Conservation (phyloP, 495 filamentous ascomycete genomes). For the Delitschia confertaspora region DNA sequence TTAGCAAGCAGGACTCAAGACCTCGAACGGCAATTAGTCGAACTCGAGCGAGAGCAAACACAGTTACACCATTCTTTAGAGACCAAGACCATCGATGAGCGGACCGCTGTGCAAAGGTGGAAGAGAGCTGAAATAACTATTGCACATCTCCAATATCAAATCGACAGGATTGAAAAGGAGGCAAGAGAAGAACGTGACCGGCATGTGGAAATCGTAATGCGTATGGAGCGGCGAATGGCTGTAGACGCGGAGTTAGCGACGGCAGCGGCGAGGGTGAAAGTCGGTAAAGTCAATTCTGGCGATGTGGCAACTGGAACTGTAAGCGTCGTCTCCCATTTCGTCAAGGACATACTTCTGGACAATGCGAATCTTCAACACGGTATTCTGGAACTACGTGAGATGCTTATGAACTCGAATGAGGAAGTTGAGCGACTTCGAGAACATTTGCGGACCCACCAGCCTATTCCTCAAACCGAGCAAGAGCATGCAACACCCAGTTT, state of each 20-base stretch:
- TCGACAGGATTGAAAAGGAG: slow-evolving; percentile 83
- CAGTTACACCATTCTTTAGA: slow-evolving; percentile 57
- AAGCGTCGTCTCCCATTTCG: slow-evolving; percentile 82
- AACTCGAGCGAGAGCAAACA: slow-evolving; percentile 73
- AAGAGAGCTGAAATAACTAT: slow-evolving; percentile 69
- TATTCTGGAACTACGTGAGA: slow-evolving; percentile 80
- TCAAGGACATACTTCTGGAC: slow-evolving; percentile 89
- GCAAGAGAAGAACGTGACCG: slow-evolving; percentile 71
- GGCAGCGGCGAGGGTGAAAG: slow-evolving; percentile 68
- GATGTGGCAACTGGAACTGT: slow-evolving; percentile 45
- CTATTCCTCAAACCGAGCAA: slow-evolving; percentile 40
- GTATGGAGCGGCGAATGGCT: slow-evolving; percentile 65
- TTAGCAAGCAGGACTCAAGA: slow-evolving; percentile 65
- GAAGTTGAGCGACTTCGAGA: slow-evolving; percentile 82
- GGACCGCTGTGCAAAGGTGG: slow-evolving; percentile 71
- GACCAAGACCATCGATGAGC: slow-evolving; percentile 58
- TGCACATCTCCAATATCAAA: slow-evolving; percentile 66
- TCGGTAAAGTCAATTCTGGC: slow-evolving; percentile 47
- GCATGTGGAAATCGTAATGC: slow-evolving; percentile 68
- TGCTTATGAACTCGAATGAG: slow-evolving; percentile 87
- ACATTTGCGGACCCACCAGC: slow-evolving; percentile 73
- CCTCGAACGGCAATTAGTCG: slow-evolving; percentile 66
- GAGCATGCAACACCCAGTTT: slow-evolving; percentile 43
- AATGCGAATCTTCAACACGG: slow-evolving; percentile 87
- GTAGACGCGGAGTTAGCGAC: slow-evolving; percentile 65